These are phyloP conservation scores for Pestalotiopsis sp. DNA, from an alignment of 2,329 filamentous ascomycete genomes.

Conservation along the genomic window DNA sequence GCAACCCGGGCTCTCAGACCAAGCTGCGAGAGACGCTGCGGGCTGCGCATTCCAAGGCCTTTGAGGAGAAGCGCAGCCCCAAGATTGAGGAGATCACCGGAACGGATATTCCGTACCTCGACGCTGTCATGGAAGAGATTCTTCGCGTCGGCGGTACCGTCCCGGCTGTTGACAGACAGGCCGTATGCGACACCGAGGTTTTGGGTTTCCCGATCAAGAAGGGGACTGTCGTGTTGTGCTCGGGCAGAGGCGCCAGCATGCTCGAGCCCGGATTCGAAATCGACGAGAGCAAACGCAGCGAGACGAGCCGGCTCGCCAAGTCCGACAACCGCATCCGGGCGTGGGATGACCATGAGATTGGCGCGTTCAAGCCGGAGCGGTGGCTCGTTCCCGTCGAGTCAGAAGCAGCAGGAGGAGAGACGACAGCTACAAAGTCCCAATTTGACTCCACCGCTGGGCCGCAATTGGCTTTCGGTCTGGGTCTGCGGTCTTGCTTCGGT, in stretches of 20 bases:
- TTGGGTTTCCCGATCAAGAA: conserved; percentile 22
- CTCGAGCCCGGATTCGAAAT: conserved; percentile 12
- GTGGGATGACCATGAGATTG: conserved; percentile 14
- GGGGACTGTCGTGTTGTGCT: conserved; percentile 17
- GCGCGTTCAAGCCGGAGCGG: conserved; percentile 20
- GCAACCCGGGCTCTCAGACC: conserved; percentile 24
- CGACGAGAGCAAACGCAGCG: conserved; percentile 12
- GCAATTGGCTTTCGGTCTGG: conserved; percentile 26
- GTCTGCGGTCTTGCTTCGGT: conserved; percentile 27
- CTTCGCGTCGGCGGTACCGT: conserved; percentile 26
- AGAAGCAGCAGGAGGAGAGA: neutral
- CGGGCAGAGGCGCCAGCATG: conserved; percentile 18
- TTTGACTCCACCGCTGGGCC: conserved; percentile 24
- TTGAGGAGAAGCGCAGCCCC: conserved; percentile 20
- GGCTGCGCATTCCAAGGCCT: conserved; percentile 16
- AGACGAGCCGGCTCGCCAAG: conserved; percentile 10
- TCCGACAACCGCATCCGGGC: conserved; percentile 2
- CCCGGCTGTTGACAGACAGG: conserved; percentile 22
- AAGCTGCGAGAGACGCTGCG: conserved; percentile 26
- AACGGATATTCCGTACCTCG: conserved; percentile 28
- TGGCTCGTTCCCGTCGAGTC: conserved; percentile 15
- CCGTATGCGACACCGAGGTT: conserved; percentile 26
- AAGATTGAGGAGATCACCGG: conserved; percentile 24
- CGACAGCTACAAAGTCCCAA: neutral
- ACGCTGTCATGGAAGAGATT: conserved; percentile 33